Evolutionary conservation across 169 alveolate species (phyloP).

Genomic region (Plasmodium gaboni): DNA sequence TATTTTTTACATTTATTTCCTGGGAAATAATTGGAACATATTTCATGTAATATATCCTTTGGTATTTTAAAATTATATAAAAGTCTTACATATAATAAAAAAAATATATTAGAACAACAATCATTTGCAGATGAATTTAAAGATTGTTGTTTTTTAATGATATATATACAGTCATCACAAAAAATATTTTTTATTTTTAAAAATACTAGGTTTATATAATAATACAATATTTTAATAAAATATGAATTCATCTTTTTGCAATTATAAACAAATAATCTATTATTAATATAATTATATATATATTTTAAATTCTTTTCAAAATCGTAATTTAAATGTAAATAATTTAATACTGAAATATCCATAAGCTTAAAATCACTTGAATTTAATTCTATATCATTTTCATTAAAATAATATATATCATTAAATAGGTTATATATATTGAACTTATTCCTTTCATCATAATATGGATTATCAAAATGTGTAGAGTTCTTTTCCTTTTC

Average conservation of each 20-base stretch:
- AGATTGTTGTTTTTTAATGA: slow-evolving; percentile 66
- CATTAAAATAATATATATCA: not conserved
- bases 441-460: too few relatives aligned
- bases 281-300: slow-evolving; percentile 38
- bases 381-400: not conserved
- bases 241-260: slow-evolving; percentile 64
- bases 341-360: slow-evolving; percentile 64
- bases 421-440: not conserved
- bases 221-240: slow-evolving; percentile 69
- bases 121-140: slow-evolving; percentile 73
- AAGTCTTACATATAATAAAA: slow-evolving; percentile 35
- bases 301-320: slow-evolving; percentile 56
- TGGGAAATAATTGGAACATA: slow-evolving; percentile 59
- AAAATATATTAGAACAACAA: slow-evolving; percentile 66
- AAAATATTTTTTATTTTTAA: slow-evolving; percentile 73
- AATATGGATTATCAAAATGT: not conserved
- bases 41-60: slow-evolving; percentile 21
- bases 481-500: not conserved
- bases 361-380: slow-evolving; percentile 12
- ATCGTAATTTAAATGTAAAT: slow-evolving; percentile 63
- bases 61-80: slow-evolving; percentile 51
- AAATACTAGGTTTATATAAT: slow-evolving; percentile 50
- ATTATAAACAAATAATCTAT: slow-evolving; percentile 44
- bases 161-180: slow-evolving; percentile 75
- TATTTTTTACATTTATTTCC: slow-evolving; percentile 47